phyloP scores from a whole-genome alignment of 208 protist genomes.

The Polymyxa betae region DNA sequence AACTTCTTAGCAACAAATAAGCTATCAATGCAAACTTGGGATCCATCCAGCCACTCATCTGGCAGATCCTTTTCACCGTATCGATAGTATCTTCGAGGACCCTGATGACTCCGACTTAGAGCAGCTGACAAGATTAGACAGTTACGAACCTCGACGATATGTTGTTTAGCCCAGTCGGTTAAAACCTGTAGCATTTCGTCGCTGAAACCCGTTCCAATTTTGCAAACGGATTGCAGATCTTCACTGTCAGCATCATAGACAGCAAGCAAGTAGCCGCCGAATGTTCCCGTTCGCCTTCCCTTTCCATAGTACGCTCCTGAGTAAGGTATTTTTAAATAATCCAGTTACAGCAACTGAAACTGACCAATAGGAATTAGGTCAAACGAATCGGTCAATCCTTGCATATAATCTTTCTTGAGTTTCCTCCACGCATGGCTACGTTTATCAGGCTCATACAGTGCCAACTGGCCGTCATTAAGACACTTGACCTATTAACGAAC shows the following conservation, averaged over 20 bases:
- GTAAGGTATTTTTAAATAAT: neutral
- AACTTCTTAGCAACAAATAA: conserved; percentile 53
- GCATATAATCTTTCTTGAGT: conserved; percentile 90
- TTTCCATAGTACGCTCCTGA: conserved; percentile 86
- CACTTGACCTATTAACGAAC: conserved; percentile 84
- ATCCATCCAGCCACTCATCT: conserved; percentile 94
- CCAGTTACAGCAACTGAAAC: neutral
- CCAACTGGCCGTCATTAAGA: conserved; percentile 74
- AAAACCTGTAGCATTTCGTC: conserved; percentile 80
- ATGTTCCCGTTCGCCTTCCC: conserved; percentile 92
- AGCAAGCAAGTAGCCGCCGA: conserved; percentile 95
- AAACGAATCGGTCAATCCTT: conserved; percentile 93
- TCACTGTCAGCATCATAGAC: conserved; percentile 94
- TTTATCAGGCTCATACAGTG: conserved; percentile 92
- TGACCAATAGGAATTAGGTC: conserved; percentile 98
- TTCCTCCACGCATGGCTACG: conserved; percentile 97
- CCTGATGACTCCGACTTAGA: conserved; percentile 36
- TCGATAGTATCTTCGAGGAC: neutral
- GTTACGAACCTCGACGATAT: conserved; percentile 26
- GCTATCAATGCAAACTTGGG: conserved; percentile 63
- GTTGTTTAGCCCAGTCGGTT: neutral
- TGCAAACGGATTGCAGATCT: conserved; percentile 95
- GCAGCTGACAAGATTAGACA: neutral
- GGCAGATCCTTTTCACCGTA: conserved; percentile 15
- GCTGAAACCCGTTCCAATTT: conserved; percentile 93